phyloP scores from a whole-genome alignment of 2,329 filamentous ascomycete species.

The Alternaria ethzedia region DNA sequence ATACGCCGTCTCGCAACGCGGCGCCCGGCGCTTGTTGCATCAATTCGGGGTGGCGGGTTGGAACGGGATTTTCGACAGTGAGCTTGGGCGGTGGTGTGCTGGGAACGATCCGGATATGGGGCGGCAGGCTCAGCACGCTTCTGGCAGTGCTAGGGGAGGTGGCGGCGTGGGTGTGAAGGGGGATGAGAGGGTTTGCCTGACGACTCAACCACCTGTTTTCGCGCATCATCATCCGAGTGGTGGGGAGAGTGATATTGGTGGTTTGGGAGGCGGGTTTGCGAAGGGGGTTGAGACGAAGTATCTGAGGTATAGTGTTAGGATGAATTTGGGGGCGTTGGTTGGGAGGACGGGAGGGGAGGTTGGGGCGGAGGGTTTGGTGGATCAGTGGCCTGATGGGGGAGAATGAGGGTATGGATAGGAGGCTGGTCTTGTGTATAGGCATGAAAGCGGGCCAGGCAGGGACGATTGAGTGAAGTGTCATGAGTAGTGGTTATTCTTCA shows the following conservation, averaged over 20 bases:
- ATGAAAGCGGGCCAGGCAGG: neutral
- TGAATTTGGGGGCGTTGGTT: slow-evolving; percentile 40
- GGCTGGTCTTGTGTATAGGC: neutral
- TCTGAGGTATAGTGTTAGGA: slow-evolving; percentile 39
- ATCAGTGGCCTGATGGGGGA: slow-evolving; percentile 39
- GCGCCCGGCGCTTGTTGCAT: slow-evolving; percentile 37
- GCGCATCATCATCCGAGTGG: slow-evolving; percentile 40
- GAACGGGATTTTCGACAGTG: slow-evolving; percentile 40
- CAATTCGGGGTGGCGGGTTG: slow-evolving; percentile 38
- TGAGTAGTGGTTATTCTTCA: neutral
- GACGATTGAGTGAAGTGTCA: neutral
- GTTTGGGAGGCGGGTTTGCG: slow-evolving; percentile 40
- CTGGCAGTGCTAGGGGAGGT: neutral
- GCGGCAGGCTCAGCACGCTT: neutral
- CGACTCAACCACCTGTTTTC: slow-evolving; percentile 37
- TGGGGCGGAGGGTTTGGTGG: slow-evolving; percentile 17
- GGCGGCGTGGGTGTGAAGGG: neutral
- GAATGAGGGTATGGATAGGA: neutral
- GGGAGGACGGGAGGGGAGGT: slow-evolving; percentile 22
- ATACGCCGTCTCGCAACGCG: slow-evolving; percentile 39
- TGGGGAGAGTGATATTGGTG: slow-evolving; percentile 41
- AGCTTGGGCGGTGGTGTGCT: slow-evolving; percentile 39
- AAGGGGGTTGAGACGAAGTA: slow-evolving; percentile 41
- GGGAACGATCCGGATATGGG: slow-evolving; percentile 33
- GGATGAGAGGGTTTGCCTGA: slow-evolving; percentile 33